Evolutionary conservation across 345 rosid genomes (phyloP).

Genomic region (Eucalyptus microcorys): DNA sequence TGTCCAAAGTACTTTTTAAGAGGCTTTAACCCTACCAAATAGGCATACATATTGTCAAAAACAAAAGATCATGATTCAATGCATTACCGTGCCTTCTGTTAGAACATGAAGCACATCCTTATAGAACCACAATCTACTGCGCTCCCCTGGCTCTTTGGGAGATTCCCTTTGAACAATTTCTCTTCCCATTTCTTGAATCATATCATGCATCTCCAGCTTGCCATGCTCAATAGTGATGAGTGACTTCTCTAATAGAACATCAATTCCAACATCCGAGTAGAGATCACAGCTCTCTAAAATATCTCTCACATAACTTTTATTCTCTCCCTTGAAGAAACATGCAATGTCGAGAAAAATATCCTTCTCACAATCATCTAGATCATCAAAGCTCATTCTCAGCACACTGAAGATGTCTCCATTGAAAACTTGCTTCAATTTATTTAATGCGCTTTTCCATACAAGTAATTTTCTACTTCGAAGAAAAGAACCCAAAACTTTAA

Average conservation of each 20-base stretch:
- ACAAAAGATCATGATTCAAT: not conserved
- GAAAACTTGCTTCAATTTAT: not conserved
- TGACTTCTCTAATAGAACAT: too few relatives aligned
- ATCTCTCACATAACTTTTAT: not conserved
- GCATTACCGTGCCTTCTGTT: not conserved
- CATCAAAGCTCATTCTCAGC: not conserved
- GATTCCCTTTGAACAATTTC: not conserved
- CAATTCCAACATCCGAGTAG: not conserved
- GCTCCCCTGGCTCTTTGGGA: constrained; percentile 1
- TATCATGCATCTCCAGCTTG: too few relatives aligned
- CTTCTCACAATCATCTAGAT: not conserved
- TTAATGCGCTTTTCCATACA: not conserved
- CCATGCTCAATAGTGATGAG: too few relatives aligned
- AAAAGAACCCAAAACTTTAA: not conserved
- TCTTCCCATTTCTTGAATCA: too few relatives aligned
- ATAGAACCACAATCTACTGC: not conserved
- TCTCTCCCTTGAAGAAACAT: constrained; percentile 1
- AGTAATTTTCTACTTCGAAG: not conserved
- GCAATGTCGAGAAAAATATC: constrained; percentile 4
- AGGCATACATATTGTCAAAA: not conserved
- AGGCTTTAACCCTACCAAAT: not conserved
- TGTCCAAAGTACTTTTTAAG: too few relatives aligned
- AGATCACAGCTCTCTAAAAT: not conserved
- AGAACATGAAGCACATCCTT: not conserved
- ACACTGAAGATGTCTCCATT: not conserved